Base-by-base conservation (phyloP, 345 rosid species). In the Heritiera fomes region DNA sequence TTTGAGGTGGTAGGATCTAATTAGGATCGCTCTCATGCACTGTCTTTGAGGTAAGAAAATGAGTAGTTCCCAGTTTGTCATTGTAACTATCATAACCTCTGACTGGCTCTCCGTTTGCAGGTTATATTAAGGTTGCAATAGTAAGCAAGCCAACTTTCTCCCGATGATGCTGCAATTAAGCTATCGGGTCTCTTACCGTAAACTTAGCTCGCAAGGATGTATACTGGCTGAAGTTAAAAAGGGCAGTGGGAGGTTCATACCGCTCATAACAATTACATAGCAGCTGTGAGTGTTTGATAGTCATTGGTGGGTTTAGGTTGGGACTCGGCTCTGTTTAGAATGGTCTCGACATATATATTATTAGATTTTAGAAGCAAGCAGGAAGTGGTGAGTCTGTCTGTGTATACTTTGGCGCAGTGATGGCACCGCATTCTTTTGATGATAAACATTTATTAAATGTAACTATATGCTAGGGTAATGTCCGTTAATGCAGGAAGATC, bases 141-240 rank as follows among this genome's bases (percentile, higher is more conserved):
- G 23, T 71, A 53, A 69, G 75, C 75, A 18, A 52, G 46, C 75
- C 56, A 70, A 43, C 32, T 32, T 55, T 40, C 30, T 73, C 55
- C 4, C 18, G 53, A n/a, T 12, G 49, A 53, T 55, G 49, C 32
- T 34, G 43, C 75, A 32, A 34, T 50, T 34, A 5, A 30, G 38
- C 17, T 32, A 55, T 34, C 30, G 46, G 38, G 38, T 40, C 38
- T 20, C 52, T 73, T 18, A 11, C 60, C 50, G 38, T 73, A 34
- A 34, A 64, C 76, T 55, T 38, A 56, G 5, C 50, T 73, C 32
- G 18, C 65, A 73, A 73, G 63, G 38, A 70, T 69, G 55, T 13
- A 23, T 46, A 2, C 7, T 8, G 1, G 11, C 38, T 66, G 23
- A 14, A 38, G 46, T 15, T 67, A 30, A 10, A 43, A 41, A 8